Conservation (phyloP, 2,329 filamentous ascomycete species). For the Onygenales sp. region DNA sequence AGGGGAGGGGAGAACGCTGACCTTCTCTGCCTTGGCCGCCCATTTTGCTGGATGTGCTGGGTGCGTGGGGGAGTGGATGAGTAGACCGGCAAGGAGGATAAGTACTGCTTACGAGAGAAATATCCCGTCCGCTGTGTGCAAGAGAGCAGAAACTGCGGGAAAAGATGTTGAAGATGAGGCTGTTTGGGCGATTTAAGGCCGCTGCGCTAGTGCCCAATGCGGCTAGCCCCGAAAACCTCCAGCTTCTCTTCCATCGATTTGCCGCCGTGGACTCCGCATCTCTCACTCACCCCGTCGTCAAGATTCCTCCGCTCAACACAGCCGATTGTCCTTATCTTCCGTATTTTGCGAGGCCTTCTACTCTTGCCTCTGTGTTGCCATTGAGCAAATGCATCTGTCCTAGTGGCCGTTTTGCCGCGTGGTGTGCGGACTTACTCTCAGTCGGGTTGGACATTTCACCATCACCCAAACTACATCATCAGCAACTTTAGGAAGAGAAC, state of each 20-base stretch:
- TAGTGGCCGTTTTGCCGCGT: neutral
- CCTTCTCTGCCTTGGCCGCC: conserved; percentile 60
- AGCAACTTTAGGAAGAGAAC: neutral
- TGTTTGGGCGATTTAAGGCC: neutral
- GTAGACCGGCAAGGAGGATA: neutral
- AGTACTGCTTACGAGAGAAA: neutral
- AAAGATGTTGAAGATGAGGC: neutral
- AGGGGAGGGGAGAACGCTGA: conserved; percentile 21
- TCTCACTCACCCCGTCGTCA: neutral
- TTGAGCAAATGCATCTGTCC: neutral
- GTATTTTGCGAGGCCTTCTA: neutral
- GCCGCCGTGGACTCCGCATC: neutral
- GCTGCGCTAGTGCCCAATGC: neutral
- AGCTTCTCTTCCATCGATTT: neutral
- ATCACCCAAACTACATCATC: conserved; percentile 9
- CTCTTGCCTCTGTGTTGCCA: neutral
- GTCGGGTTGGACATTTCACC: conserved; percentile 16
- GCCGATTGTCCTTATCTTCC: neutral
- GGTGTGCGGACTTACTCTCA: conserved; percentile 10
- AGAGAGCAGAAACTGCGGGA: too few species aligned
- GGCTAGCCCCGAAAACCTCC: neutral
- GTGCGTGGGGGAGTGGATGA: neutral
- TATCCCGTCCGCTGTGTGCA: neutral
- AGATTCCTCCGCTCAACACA: neutral
- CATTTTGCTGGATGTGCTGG: conserved; percentile 37